Conservation (phyloP, 768 basidiomycete species). For the Megacollybia marginata region DNA sequence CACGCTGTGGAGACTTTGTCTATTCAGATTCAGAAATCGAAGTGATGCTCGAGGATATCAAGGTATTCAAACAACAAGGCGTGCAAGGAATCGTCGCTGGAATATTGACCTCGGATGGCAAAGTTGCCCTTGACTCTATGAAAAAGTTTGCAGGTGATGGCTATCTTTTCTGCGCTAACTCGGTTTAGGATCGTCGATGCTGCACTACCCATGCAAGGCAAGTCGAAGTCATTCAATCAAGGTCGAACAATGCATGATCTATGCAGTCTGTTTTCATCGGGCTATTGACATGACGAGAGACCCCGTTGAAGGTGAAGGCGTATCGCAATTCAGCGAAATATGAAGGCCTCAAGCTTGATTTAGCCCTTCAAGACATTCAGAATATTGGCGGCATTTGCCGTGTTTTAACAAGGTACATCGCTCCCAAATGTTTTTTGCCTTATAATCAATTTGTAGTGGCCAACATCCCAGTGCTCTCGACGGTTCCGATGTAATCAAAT, state of each 20-base stretch:
- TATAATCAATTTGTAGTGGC: constrained; percentile 33
- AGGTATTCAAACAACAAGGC: constrained; percentile 45
- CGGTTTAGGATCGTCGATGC: constrained; percentile 12
- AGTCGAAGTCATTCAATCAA: not conserved
- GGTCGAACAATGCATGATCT: not conserved
- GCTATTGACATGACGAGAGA: constrained; percentile 71
- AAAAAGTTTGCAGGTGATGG: constrained; percentile 34
- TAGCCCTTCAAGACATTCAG: constrained; percentile 43
- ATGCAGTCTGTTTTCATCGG: constrained; percentile 67
- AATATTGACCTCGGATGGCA: constrained; percentile 46
- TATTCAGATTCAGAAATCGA: constrained; percentile 60
- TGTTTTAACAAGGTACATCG: constrained; percentile 65
- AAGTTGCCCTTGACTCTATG: constrained; percentile 52
- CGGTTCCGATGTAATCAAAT: not conserved
- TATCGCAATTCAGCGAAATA: not conserved
- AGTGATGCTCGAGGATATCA: constrained; percentile 73
- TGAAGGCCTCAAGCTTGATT: not conserved
- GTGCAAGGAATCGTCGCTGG: constrained; percentile 66
- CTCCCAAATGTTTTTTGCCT: not conserved
- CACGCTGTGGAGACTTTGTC: constrained; percentile 72
- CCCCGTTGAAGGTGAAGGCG: constrained; percentile 37
- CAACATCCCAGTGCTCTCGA: constrained; percentile 18
- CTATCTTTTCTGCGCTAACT: not conserved
- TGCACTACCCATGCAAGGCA: constrained; percentile 14
- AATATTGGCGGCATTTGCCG: constrained; percentile 62